Conservation (phyloP, 805 yeast species). For the Saturnispora zaruensis region DNA sequence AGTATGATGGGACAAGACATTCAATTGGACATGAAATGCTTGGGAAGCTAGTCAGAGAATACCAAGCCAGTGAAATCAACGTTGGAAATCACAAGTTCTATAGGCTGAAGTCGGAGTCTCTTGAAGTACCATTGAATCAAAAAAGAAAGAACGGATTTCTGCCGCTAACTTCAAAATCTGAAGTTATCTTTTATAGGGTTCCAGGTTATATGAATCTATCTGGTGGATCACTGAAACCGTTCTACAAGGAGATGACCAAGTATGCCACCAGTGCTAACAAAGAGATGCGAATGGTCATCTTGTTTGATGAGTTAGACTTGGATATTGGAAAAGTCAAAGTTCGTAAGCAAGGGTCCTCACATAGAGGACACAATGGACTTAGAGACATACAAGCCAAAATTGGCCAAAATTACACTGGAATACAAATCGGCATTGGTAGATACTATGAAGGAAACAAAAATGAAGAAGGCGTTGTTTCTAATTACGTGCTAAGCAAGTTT, state of each 20-base stretch:
- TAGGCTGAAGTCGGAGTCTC: not conserved
- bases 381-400: constrained; percentile 41
- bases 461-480: constrained; percentile 35
- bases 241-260: constrained; percentile 32
- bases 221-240: constrained; percentile 38
- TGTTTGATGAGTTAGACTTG: constrained; percentile 74
- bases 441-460: constrained; percentile 37
- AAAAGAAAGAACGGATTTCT: not conserved
- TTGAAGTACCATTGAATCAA: not conserved
- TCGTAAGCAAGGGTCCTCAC: constrained; percentile 49
- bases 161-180: constrained; percentile 4
- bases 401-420: constrained; percentile 50
- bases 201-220: constrained; percentile 56
- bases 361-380: constrained; percentile 83
- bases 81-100: not conserved
- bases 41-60: constrained; percentile 20
- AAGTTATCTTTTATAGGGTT: constrained; percentile 10
- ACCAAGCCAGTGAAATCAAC: not conserved
- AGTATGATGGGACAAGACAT: constrained; percentile 58
- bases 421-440: constrained; percentile 73
- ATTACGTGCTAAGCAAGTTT: constrained; percentile 56
- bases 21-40: constrained; percentile 64
- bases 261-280: constrained; percentile 16
- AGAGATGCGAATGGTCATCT: constrained; percentile 41
- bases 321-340: constrained; percentile 59